Base-by-base conservation (phyloP, 805 yeast genomes). In the Saccharomyces jurei region DNA sequence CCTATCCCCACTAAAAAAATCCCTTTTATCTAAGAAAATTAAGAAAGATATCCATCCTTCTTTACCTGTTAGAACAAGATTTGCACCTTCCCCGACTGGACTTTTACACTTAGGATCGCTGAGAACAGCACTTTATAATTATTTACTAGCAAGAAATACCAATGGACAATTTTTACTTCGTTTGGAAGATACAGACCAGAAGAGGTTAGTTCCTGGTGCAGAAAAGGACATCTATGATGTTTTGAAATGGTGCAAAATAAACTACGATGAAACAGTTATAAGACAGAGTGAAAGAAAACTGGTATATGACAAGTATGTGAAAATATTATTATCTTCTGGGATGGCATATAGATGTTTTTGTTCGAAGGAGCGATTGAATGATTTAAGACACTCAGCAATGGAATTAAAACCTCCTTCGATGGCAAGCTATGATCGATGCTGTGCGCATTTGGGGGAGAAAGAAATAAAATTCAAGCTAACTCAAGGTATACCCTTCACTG, bases 61-160 rank as follows among this genome's bases (percentile, higher is more conserved):
- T 0, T 36, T 56, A 0, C 89, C 94, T 0, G 95, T 83, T 0
- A 71, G 97, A 59, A 88, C 98, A 0, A 73, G 99, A 59, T 94
- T 94, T 71, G 99, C 99, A 0, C 99, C 99, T 0, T 90, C 97
- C 1, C 99, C 99, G 1, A 94, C 99, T 0, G 99, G 99, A 0
- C 81, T 81, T 57, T 75, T 94, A n/a, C 99, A 94, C 67, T 68
- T 94, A 56, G 99, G 99, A 0, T 91, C 97, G 0, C 67, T 94
- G 49, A 74, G 99, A 67, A 94, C 99, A 0, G 98, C 98, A 0
- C 70, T 94, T 21, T 94, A 89, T 71, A 94, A 94, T 69, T 94
- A 84, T 63, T 69, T 94, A 17, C 71, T 88, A 14, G 98, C 99
- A 0, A 81, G 76, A 61, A 76, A 80, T 52, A 89, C 96, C 0